Evolutionary conservation across 2,329 filamentous ascomycete genomes (phyloP), one percentile per base, ranked within the genome.

Genomic region (Zasmidium angulare): DNA sequence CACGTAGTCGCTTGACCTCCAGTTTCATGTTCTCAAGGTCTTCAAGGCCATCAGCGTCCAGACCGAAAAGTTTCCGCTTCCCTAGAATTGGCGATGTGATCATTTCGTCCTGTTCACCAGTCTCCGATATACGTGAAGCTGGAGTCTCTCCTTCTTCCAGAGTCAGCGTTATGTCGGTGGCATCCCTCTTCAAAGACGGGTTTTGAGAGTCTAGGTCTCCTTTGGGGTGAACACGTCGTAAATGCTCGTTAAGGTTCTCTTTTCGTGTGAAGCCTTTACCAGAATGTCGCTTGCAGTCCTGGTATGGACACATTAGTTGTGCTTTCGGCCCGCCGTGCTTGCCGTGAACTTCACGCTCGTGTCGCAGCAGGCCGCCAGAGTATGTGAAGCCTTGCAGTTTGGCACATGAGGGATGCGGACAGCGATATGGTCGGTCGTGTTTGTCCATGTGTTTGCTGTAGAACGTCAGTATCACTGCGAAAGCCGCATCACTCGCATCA

Each of bases 361-460:
- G 93, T 49, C 93, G 85, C 19, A 96, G 78, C 0, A 98, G 84
- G 2, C 93, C 93, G 17, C 93, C 93, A 0, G 90, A 93, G 73
- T 98, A 98, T 0, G 93, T 98, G 75, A 98, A 98, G 1, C 93
- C 93, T 54, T 90, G 90, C 0, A 96, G 84, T 70, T 96, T 96
- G 70, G 93, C 91, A 75, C 93, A 97, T 40, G 89, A 89, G n/a
- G 85, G 82, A 47, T 89, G 87, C 21, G 80, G 82, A 75, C 93
- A 98, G 69, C 92, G 90, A 73, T 97, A 98, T 1, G 93, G 93
- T 12, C 93, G 84, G 68, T 96, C 92, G 74, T 98, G 93, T 74
- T 96, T 96, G 78, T 98, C 93, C 93, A 97, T 97, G 74, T 98
- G 93, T 78, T 98, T 97, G 73, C 91, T 96, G 65, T 61, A 54